phyloP scores from a whole-genome alignment of 2,329 filamentous ascomycete genomes.

The Hymenoscyphus fraxineus region DNA sequence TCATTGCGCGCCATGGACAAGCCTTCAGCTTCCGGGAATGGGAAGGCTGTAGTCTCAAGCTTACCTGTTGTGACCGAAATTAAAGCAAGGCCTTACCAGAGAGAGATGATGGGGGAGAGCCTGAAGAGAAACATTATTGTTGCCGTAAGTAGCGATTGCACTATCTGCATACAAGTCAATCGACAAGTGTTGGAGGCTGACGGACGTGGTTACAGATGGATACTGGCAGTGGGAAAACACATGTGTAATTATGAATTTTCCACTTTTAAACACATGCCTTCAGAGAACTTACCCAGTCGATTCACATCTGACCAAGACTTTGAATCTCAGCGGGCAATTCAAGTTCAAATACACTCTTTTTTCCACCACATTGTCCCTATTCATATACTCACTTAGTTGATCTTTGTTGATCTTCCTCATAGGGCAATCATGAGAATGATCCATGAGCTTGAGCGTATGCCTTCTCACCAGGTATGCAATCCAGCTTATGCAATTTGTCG shows the following conservation, averaged over 20 bases:
- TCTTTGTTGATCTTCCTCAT: background rate
- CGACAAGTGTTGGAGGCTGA: background rate
- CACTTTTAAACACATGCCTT: background rate
- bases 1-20: background rate
- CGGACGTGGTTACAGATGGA: slow-evolving; percentile 58
- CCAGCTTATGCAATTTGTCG: background rate
- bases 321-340: too few relatives aligned
- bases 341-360: background rate
- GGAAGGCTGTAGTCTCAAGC: slow-evolving; percentile 4
- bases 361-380: background rate
- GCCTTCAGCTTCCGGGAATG: slow-evolving; percentile 10
- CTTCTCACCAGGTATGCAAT: slow-evolving; percentile 18
- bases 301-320: background rate
- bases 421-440: slow-evolving; percentile 29
- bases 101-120: slow-evolving; percentile 72
- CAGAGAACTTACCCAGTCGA: background rate
- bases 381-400: background rate
- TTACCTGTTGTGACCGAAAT: slow-evolving; percentile 14
- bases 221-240: slow-evolving; percentile 75
- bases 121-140: slow-evolving; percentile 68
- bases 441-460: slow-evolving; percentile 26
- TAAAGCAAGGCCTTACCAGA: slow-evolving; percentile 52
- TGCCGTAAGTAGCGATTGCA: slow-evolving; percentile 44
- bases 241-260: slow-evolving; percentile 53
- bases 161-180: background rate